phyloP scores from a whole-genome alignment of 495 filamentous ascomycete species.

The Neurospora sp. region DNA sequence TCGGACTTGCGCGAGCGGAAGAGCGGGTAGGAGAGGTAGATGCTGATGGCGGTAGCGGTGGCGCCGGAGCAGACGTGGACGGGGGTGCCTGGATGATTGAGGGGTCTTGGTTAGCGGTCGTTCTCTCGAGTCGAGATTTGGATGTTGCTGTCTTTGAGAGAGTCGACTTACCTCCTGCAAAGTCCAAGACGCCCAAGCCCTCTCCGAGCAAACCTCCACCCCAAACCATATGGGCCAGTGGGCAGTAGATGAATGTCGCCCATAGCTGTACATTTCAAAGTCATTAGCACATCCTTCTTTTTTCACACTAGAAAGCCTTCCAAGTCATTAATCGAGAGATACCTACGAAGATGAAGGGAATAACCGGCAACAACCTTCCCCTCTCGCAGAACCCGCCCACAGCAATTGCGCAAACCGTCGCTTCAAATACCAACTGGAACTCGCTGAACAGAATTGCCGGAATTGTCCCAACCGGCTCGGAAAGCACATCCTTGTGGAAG shows the following conservation, averaged over 20 bases:
- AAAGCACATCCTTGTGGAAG: constrained; percentile 13
- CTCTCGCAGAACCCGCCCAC: constrained; percentile 20
- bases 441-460: constrained; percentile 20
- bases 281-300: neutral
- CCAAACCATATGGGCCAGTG: constrained; percentile 20
- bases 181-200: constrained; percentile 16
- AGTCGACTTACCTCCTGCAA: constrained; percentile 13
- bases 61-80: constrained; percentile 79
- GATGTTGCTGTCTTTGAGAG: neutral
- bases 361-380: constrained; percentile 11
- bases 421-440: constrained; percentile 20
- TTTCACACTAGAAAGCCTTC: neutral
- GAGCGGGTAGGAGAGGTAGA: constrained; percentile 49
- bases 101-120: neutral
- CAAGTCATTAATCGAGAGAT: neutral
- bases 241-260: constrained; percentile 20
- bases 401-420: constrained; percentile 20
- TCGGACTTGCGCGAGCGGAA: constrained; percentile 39
- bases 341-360: constrained; percentile 15
- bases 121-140: neutral
- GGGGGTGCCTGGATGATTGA: constrained; percentile 47
- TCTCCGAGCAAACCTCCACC: constrained; percentile 18
- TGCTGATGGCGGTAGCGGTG: constrained; percentile 65
- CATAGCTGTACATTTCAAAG: constrained; percentile 5
- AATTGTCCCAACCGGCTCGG: constrained; percentile 18